Evolutionary conservation across 1,284 basidiomycete species (phyloP).

Genomic region (Rhodotorula glutinis): DNA sequence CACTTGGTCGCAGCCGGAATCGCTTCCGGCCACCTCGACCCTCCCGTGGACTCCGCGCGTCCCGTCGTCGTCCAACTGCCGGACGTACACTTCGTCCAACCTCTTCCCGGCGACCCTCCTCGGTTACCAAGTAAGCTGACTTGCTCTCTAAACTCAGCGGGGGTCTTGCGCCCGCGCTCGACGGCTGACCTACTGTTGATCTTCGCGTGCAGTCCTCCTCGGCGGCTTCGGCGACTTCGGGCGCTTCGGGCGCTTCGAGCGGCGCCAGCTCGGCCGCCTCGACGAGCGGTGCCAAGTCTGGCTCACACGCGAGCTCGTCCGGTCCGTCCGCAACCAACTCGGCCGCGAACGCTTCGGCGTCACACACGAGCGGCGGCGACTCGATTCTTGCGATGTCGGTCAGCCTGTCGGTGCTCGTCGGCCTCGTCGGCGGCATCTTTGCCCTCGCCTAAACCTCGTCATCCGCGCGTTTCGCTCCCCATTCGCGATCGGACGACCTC

Average conservation of each 20-base stretch:
- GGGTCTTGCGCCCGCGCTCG: too few relatives aligned
- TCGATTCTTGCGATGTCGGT: constrained; percentile 4
- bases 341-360: neutral
- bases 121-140: constrained; percentile 1
- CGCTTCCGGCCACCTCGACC: neutral
- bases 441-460: constrained; percentile 2
- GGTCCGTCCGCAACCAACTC: neutral
- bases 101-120: constrained; percentile 52
- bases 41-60: constrained; percentile 60
- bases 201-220: constrained; percentile 1
- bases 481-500: too few relatives aligned
- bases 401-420: neutral
- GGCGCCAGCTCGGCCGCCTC: too few relatives aligned
- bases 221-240: neutral
- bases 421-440: constrained; percentile 3
- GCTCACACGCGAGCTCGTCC: neutral
- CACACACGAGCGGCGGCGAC: neutral
- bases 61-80: constrained; percentile 64
- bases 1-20: constrained; percentile 43
- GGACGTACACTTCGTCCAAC: constrained; percentile 56
- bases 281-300: neutral
- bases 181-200: neutral
- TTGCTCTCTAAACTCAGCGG: too few relatives aligned
- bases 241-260: neutral
- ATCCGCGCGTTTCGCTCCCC: too few relatives aligned